phyloP scores from a whole-genome alignment of 2,329 filamentous ascomycete species.

The Raffaelea albimanens region DNA sequence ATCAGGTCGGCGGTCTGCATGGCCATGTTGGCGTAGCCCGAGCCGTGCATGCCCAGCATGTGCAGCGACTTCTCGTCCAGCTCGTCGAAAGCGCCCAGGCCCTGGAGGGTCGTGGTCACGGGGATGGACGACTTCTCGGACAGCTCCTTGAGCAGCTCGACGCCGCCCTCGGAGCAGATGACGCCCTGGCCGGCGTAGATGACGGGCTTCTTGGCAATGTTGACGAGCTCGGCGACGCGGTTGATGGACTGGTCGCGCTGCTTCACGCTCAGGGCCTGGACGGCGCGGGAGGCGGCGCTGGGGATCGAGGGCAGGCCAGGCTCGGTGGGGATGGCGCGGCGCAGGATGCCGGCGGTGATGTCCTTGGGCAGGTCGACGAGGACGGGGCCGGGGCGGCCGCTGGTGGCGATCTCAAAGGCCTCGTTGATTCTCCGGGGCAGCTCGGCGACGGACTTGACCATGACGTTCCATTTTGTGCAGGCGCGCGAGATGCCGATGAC shows the following conservation, averaged over 20 bases:
- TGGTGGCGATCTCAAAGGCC: conserved; percentile 95
- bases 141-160: conserved; percentile 72
- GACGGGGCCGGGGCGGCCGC: conserved; percentile 85
- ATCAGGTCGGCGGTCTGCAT: conserved; percentile 97
- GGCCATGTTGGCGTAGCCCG: conserved; percentile 94
- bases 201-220: conserved; percentile 84
- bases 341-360: conserved; percentile 76
- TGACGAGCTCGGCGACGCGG: conserved; percentile 74
- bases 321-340: conserved; percentile 70
- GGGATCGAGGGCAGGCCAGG: conserved; percentile 69
- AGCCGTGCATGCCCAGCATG: conserved; percentile 98
- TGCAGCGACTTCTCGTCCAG: conserved; percentile 88
- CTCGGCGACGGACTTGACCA: conserved; percentile 94
- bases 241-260: conserved; percentile 65
- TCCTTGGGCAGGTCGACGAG: conserved; percentile 96
- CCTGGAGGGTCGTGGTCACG: conserved; percentile 91
- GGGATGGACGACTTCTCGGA: conserved; percentile 85
- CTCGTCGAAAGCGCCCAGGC: conserved; percentile 86
- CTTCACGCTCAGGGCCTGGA: conserved; percentile 60
- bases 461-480: conserved; percentile 98
- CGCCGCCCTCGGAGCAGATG: conserved; percentile 68
- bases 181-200: conserved; percentile 93
- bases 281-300: conserved; percentile 76
- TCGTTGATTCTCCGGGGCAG: conserved; percentile 91
- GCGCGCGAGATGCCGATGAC: conserved; percentile 86